phyloP scores from a whole-genome alignment of 768 basidiomycete species.

The Paxillus involutus region DNA sequence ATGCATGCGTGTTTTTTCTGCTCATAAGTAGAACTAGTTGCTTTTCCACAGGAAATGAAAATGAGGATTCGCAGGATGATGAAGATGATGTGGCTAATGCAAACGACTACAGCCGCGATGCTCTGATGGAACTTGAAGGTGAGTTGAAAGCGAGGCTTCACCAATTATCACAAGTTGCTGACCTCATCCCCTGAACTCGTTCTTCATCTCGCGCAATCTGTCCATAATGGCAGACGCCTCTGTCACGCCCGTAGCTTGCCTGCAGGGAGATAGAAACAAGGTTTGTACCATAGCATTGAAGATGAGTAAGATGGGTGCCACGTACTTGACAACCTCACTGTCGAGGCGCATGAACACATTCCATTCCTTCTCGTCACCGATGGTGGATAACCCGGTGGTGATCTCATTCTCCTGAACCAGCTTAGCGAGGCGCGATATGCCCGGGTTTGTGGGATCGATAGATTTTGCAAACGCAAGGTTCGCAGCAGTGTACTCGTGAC shows the following conservation, averaged over 20 bases:
- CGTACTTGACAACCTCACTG: slow-evolving; percentile 62
- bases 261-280: slow-evolving; percentile 25
- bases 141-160: background rate
- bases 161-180: background rate
- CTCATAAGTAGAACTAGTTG: background rate
- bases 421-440: slow-evolving; percentile 55
- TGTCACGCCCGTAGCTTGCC: slow-evolving; percentile 47
- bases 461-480: slow-evolving; percentile 70
- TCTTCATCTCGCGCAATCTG: slow-evolving; percentile 80
- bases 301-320: slow-evolving; percentile 3
- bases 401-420: slow-evolving; percentile 58
- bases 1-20: background rate
- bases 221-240: slow-evolving; percentile 64
- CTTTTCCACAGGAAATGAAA: too few relatives aligned
- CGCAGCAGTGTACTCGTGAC: slow-evolving; percentile 88
- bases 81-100: background rate
- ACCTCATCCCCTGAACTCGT: slow-evolving; percentile 67
- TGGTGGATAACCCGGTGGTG: slow-evolving; percentile 83
- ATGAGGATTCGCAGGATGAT: too few relatives aligned
- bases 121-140: slow-evolving; percentile 3
- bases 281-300: background rate
- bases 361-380: slow-evolving; percentile 92
- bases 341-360: slow-evolving; percentile 91
- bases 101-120: background rate
- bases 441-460: slow-evolving; percentile 63